phyloP scores from a whole-genome alignment of 2,329 filamentous ascomycete species.

The Fusarium pininemorale region DNA sequence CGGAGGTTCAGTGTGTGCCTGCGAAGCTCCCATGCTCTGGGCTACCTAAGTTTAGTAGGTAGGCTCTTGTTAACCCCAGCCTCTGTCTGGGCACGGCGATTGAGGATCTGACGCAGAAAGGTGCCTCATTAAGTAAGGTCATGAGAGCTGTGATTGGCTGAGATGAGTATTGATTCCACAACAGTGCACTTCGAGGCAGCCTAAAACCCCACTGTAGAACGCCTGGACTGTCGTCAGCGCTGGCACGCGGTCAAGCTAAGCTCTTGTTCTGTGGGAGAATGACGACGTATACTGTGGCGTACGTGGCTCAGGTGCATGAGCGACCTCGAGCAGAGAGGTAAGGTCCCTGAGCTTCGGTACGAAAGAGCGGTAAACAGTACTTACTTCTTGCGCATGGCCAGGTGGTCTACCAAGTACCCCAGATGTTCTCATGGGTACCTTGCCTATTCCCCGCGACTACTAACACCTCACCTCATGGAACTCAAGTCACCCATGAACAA shows the following conservation, averaged over 20 bases:
- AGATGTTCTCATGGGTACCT: not conserved
- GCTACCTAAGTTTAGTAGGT: not conserved
- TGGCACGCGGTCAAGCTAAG: constrained; percentile 13
- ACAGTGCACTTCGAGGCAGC: constrained; percentile 15
- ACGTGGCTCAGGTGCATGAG: constrained; percentile 36
- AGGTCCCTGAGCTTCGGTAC: constrained; percentile 10
- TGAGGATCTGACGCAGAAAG: constrained; percentile 33
- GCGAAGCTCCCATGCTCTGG: constrained; percentile 11
- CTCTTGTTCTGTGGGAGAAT: constrained; percentile 24
- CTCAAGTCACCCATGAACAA: constrained; percentile 27
- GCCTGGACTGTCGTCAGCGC: constrained; percentile 31
- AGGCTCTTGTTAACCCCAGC: constrained; percentile 37
- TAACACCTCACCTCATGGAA: constrained; percentile 24
- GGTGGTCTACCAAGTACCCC: not conserved
- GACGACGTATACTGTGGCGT: constrained; percentile 41
- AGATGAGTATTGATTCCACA: constrained; percentile 27
- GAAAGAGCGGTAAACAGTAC: constrained; percentile 12
- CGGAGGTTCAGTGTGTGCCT: constrained; percentile 27
- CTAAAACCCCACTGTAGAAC: constrained; percentile 17
- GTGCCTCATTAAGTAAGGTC: constrained; percentile 33
- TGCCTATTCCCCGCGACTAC: constrained; percentile 34
- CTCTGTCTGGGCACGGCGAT: constrained; percentile 35
- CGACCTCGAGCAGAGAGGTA: not conserved
- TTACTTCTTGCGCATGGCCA: not conserved
- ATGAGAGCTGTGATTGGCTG: constrained; percentile 25